phyloP scores from a whole-genome alignment of 2,329 filamentous ascomycete genomes.

The Hymenoscyphus scutula region DNA sequence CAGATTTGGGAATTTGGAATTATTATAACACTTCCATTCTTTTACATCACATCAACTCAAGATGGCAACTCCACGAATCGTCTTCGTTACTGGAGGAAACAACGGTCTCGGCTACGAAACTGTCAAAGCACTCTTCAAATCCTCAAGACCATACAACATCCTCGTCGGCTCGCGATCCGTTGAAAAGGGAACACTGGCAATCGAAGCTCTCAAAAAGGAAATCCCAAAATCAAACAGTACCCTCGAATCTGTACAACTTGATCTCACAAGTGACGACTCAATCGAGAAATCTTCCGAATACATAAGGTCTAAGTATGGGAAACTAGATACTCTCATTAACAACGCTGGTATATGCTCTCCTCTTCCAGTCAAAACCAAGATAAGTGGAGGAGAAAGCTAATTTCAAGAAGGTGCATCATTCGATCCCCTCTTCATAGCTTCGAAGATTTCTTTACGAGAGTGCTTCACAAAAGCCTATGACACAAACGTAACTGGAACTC shows the following conservation, averaged over 20 bases:
- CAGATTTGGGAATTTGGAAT: too few species aligned
- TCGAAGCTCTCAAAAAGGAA: constrained; percentile 34
- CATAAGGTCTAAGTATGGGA: constrained; percentile 31
- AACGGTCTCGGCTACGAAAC: constrained; percentile 43
- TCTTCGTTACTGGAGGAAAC: constrained; percentile 43
- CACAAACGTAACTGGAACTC: constrained; percentile 44
- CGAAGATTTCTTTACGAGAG: constrained; percentile 38
- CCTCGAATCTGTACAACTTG: constrained; percentile 32
- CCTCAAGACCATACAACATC: constrained; percentile 33
- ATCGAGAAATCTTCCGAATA: constrained; percentile 34
- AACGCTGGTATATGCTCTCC: constrained; percentile 29
- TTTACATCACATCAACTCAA: background rate
- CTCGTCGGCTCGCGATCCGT: constrained; percentile 44
- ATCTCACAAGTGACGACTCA: constrained; percentile 36
- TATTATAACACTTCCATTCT: too few species aligned
- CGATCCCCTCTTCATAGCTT: constrained; percentile 33
- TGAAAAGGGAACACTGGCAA: constrained; percentile 43
- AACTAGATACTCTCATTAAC: constrained; percentile 39
- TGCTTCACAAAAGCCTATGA: constrained; percentile 43
- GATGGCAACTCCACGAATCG: constrained; percentile 15
- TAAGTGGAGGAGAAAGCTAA: constrained; percentile 2
- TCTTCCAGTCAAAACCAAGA: too few species aligned
- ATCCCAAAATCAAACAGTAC: constrained; percentile 36
- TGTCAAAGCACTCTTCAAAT: constrained; percentile 27
- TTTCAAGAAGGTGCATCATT: constrained; percentile 26